Base-by-base conservation (phyloP, 805 yeast species). In the Lachancea meyersii region DNA sequence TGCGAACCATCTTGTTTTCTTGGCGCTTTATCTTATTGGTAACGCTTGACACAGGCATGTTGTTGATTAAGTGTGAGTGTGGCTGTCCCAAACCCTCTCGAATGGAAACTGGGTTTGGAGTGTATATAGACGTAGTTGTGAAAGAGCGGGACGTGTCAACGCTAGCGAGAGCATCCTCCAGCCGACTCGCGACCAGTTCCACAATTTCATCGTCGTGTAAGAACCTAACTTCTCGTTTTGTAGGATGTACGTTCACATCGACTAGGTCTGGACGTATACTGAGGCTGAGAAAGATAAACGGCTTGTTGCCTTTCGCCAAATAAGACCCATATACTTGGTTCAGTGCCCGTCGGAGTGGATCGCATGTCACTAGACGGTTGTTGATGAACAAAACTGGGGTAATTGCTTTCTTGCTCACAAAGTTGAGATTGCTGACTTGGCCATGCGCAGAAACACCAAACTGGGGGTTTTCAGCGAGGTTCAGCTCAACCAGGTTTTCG, bases 211-310 rank as follows among this genome's bases (percentile, higher is more conserved):
- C 93, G 53, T 93, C 97, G 58, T 79, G 63, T 27, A 93, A 65
- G 57, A 93, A 88, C 33, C 94, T 61, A 2, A 93, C 97, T 54
- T 91, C 97, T 45, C 91, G 73, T 53, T 93, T 93, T 0, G 97
- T 91, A 0, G 98, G 98, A 57, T 93, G 98, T 11, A 93, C 81
- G 58, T 93, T 93, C 13, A 93, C 97, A 60, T 93, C 98, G 6
- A 93, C 71, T 47, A 81, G 80, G 26, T 64, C 65, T 1, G 96
- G 85, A 18, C 71, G 67, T 2, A 93, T 77, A 16, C 67, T 67
- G n/a, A 93, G 58, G 37, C 85, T 71, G 40, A 93, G 45, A 61
- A 88, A 93, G 1, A 86, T 71, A 57, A 93, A 93, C 0, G 95
- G 82, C 50, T 72, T 77, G 34, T 70, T 70, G 0, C 94, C 94